Percentiles rank a stretch among this genome's conserved stretches.
Conservation (phyloP, 2,329 filamentous ascomycete genomes). For the Microdochium trichocladiopsis region DNA sequence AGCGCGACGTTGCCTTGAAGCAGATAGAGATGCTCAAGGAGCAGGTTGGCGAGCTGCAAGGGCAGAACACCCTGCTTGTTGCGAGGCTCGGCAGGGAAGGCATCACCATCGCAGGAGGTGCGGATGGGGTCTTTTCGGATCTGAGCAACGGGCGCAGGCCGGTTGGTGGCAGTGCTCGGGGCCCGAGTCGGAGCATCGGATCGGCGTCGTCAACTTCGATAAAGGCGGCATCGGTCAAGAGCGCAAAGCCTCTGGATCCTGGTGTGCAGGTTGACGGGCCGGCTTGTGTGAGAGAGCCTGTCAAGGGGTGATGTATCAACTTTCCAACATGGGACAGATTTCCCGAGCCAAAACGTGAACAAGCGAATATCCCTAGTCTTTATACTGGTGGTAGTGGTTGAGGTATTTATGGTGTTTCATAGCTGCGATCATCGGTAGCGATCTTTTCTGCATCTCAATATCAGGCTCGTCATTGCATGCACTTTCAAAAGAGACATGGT, state of each 20-base stretch:
- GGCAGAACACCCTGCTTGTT: slow-evolving; percentile 52
- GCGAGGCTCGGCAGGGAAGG: slow-evolving; percentile 42
- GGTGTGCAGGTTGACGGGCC: background rate
- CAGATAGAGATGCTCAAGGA: slow-evolving; percentile 47
- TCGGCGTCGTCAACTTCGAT: background rate
- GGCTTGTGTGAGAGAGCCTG: background rate
- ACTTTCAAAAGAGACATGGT: too few species aligned
- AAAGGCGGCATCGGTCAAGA: too few species aligned
- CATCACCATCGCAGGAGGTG: slow-evolving; percentile 3
- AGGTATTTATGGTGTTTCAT: too few species aligned
- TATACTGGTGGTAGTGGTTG: too few species aligned
- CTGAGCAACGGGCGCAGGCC: background rate
- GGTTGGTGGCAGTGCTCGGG: background rate
- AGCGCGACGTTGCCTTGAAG: slow-evolving; percentile 43
- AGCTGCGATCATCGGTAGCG: too few species aligned
- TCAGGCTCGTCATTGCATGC: too few species aligned
- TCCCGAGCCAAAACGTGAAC: too few species aligned
- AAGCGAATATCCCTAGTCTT: too few species aligned
- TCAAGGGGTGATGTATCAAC: background rate
- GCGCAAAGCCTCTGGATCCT: background rate
- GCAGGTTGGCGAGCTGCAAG: slow-evolving; percentile 50
- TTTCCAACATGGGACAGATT: background rate
- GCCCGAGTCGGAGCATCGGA: background rate
- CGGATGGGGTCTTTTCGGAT: background rate
- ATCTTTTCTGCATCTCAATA: too few species aligned